A percentile compares a stretch with the other conserved stretches of the same genome.
phyloP scores from a whole-genome alignment of 345 rosid species.

The Rhizophora apiculata region DNA sequence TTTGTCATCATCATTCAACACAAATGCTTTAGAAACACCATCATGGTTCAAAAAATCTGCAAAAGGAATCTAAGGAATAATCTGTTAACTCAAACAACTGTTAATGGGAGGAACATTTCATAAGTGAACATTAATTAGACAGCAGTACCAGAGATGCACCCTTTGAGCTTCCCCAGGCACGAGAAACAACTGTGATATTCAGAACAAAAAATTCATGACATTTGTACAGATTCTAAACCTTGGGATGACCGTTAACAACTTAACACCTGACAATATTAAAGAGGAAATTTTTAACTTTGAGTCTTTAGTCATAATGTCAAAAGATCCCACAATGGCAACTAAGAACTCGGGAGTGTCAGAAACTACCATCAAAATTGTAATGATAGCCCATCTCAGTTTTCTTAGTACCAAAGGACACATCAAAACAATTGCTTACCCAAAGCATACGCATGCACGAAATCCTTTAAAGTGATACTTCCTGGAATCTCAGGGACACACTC shows the following conservation, averaged over 20 bases:
- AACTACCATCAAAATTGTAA: too few species aligned
- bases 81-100: constrained; percentile 13
- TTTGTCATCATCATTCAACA: constrained; percentile 56
- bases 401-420: background rate
- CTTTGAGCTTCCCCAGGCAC: constrained; percentile 72
- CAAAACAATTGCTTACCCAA: constrained; percentile 48
- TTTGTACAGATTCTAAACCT: background rate
- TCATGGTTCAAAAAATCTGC: constrained; percentile 90
- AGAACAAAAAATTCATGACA: constrained; percentile 25
- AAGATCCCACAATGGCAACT: too few species aligned
- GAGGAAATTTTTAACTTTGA: too few species aligned
- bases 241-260: background rate
- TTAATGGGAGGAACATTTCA: constrained; percentile 5
- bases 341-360: too few species aligned
- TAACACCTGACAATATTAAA: too few species aligned
- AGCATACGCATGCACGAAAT: constrained; percentile 72
- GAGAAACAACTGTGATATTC: constrained; percentile 69
- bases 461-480: constrained; percentile 37
- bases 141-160: constrained; percentile 69
- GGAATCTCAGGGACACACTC: constrained; percentile 29
- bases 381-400: too few species aligned
- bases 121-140: constrained; percentile 5
- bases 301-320: too few species aligned
- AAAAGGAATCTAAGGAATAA: constrained; percentile 69
- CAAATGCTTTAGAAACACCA: constrained; percentile 60